Percentiles rank a stretch among this genome's conserved stretches.
phyloP scores from a whole-genome alignment of 2,329 filamentous ascomycete species.

The Epichloe elymi region DNA sequence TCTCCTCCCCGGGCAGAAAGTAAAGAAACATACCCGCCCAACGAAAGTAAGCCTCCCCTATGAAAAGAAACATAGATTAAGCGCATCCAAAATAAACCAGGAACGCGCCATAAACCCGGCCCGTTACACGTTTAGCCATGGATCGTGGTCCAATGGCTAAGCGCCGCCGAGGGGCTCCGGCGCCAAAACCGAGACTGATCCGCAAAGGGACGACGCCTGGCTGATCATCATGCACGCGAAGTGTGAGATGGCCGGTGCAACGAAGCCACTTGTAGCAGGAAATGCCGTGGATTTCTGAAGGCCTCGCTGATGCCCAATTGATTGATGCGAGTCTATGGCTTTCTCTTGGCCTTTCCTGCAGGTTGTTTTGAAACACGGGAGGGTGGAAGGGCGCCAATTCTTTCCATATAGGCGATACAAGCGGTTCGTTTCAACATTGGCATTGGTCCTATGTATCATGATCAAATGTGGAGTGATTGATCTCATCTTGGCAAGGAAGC shows the following conservation, averaged over 20 bases:
- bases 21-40: neutral
- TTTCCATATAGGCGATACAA: too few species aligned
- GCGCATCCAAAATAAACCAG: neutral
- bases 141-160: neutral
- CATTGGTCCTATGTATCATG: too few species aligned
- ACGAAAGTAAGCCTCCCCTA: neutral
- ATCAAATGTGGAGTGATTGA: too few species aligned
- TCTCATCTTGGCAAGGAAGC: too few species aligned
- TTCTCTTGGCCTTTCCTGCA: too few species aligned
- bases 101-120: neutral
- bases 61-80: neutral
- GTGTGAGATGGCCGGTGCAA: neutral
- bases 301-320: neutral
- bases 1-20: too few species aligned
- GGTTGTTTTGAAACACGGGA: too few species aligned
- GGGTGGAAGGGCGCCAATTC: too few species aligned
- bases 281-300: neutral
- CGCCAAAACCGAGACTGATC: neutral
- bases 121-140: slow-evolving; percentile 1
- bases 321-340: neutral
- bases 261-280: neutral
- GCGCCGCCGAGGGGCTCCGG: neutral
- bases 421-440: too few species aligned
- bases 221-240: neutral
- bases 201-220: neutral